Evolutionary conservation across 495 filamentous ascomycete genomes (phyloP).

Genomic region (Usnea hakonensis): DNA sequence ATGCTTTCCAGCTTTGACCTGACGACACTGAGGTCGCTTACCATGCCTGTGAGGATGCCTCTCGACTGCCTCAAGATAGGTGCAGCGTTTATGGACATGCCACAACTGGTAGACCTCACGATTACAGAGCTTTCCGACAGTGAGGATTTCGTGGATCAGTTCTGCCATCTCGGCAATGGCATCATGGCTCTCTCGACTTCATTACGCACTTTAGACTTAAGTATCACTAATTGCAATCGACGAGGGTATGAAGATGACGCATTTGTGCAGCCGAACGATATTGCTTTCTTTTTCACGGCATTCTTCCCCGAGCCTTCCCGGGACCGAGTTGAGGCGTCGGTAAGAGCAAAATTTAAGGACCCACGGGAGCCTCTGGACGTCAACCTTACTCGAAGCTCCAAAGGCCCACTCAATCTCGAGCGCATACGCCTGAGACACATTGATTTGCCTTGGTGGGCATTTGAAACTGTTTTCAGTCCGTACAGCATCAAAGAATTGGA

Average conservation of each 20-base stretch:
- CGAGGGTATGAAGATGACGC: background rate
- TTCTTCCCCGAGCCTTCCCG: background rate
- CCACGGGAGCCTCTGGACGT: background rate
- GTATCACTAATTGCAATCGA: background rate
- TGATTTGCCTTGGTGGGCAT: conserved; percentile 3
- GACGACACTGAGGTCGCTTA: background rate
- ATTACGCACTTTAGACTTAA: background rate
- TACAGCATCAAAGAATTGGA: conserved; percentile 2
- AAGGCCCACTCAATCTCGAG: background rate
- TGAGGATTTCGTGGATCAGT: background rate
- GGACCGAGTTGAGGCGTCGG: background rate
- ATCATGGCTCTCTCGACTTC: background rate
- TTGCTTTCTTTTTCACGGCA: background rate
- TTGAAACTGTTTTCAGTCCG: background rate
- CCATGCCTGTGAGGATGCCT: background rate
- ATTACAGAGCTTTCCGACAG: background rate
- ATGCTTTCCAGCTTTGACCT: background rate
- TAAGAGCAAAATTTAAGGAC: background rate
- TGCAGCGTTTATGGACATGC: background rate
- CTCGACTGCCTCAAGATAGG: background rate
- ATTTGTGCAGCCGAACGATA: background rate
- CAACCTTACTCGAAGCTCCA: background rate
- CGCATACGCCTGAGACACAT: background rate
- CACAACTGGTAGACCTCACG: background rate
- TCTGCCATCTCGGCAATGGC: background rate